These are phyloP conservation scores for Cyberlindnera mrakii DNA, from an alignment of 805 yeast species.

Conservation along the genomic window DNA sequence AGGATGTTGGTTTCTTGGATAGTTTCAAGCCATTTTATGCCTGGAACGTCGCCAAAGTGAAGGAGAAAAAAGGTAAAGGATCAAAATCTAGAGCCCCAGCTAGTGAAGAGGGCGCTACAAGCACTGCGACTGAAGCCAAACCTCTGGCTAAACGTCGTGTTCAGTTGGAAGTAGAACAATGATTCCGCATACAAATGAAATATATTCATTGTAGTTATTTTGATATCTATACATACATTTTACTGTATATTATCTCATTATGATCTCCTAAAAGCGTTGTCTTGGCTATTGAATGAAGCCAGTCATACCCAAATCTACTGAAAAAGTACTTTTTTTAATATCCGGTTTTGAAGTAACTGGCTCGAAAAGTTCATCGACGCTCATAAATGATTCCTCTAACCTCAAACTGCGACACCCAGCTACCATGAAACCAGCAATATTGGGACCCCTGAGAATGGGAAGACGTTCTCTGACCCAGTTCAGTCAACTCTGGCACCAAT, in stretches of 20 bases:
- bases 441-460: too few species aligned
- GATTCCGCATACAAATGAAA: background rate
- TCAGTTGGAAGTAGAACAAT: conserved; percentile 25
- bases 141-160: conserved; percentile 21
- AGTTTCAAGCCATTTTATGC: conserved; percentile 85
- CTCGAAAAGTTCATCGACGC: background rate
- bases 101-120: conserved; percentile 2
- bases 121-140: conserved; percentile 5
- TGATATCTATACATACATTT: too few species aligned
- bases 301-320: too few species aligned
- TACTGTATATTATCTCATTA: too few species aligned
- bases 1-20: conserved; percentile 89
- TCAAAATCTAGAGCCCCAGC: conserved; percentile 5
- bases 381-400: too few species aligned
- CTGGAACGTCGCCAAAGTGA: conserved; percentile 27
- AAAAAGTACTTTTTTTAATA: too few species aligned
- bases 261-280: too few species aligned
- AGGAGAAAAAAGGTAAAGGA: conserved; percentile 18
- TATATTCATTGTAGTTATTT: too few species aligned
- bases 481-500: conserved; percentile 11
- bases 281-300: too few species aligned
- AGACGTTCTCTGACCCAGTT: background rate
- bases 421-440: too few species aligned
- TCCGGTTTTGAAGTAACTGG: too few species aligned
- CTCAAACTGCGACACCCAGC: too few species aligned